A percentile compares a stretch with the other conserved stretches of the same genome.
Evolutionary conservation across 345 rosid species (phyloP).

Genomic region (Salix arbutifolia): DNA sequence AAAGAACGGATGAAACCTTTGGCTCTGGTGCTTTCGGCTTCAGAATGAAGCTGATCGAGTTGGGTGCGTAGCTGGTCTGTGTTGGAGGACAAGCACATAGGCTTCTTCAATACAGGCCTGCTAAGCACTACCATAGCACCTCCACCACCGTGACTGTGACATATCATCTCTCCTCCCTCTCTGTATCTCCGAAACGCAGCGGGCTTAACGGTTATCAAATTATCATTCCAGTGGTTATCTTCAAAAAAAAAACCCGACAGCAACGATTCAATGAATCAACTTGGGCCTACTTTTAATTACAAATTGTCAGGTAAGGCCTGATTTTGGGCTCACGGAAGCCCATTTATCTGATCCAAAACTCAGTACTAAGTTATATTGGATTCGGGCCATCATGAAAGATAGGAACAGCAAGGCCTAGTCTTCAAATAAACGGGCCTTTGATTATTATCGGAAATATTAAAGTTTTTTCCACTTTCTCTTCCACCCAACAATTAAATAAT

Average conservation of each 20-base stretch:
- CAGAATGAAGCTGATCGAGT: conserved; percentile 70
- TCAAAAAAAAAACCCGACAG: neutral
- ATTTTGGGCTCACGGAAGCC: neutral
- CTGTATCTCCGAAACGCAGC: neutral
- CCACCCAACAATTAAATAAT: neutral
- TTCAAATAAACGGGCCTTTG: neutral
- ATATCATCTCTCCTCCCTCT: conserved; percentile 24
- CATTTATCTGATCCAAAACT: neutral
- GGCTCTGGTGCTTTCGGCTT: conserved; percentile 60
- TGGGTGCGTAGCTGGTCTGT: conserved; percentile 60
- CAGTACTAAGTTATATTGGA: neutral
- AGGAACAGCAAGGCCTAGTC: neutral
- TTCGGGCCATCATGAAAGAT: neutral
- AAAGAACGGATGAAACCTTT: conserved; percentile 43
- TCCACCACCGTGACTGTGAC: conserved; percentile 19
- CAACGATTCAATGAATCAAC: neutral
- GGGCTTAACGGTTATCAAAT: neutral
- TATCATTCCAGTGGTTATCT: neutral
- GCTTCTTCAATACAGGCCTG: conserved; percentile 18
- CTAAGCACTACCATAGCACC: conserved; percentile 23
- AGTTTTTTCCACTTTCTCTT: too few relatives aligned
- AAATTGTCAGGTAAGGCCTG: neutral
- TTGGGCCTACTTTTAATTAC: neutral
- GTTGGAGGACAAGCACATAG: conserved; percentile 38
- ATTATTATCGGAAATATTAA: neutral